Evolutionary conservation across 108 stramenopile genomes (phyloP).

Genomic region (Nitzschia putrida): DNA sequence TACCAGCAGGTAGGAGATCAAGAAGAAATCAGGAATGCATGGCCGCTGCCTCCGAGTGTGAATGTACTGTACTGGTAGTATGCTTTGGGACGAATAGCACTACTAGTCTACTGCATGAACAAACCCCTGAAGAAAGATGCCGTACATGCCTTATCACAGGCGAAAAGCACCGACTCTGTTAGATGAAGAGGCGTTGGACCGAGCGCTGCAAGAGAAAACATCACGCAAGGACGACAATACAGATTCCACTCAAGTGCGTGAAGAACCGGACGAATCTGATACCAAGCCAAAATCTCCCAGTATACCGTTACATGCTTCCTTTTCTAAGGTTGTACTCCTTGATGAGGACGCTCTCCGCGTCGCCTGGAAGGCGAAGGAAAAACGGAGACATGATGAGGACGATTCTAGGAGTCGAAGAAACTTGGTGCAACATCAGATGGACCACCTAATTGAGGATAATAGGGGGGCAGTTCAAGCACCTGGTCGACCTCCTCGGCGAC

Average conservation of each 20-base stretch:
- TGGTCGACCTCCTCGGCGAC: background rate
- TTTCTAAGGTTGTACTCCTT: background rate
- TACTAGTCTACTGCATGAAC: too few species aligned
- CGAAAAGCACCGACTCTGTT: slow-evolving; percentile 4
- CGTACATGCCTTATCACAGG: slow-evolving; percentile 3
- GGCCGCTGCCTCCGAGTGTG: too few species aligned
- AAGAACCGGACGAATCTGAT: background rate
- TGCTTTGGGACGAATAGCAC: too few species aligned
- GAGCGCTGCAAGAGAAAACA: background rate
- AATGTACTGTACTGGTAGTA: too few species aligned
- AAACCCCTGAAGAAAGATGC: too few species aligned
- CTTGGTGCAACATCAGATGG: background rate
- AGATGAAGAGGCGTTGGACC: slow-evolving; percentile 3
- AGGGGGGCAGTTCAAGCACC: background rate
- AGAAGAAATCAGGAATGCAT: too few species aligned
- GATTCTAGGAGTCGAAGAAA: background rate
- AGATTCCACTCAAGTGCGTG: background rate
- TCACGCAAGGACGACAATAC: background rate
- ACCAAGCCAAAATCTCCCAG: background rate
- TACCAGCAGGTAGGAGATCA: too few species aligned
- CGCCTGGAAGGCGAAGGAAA: slow-evolving; percentile 7
- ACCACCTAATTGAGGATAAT: background rate
- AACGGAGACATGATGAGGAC: background rate
- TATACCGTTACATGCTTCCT: background rate
- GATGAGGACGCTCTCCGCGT: slow-evolving; percentile 1